phyloP scores from a whole-genome alignment of 2,329 filamentous ascomycete species.

The Epichloe gansuensis region DNA sequence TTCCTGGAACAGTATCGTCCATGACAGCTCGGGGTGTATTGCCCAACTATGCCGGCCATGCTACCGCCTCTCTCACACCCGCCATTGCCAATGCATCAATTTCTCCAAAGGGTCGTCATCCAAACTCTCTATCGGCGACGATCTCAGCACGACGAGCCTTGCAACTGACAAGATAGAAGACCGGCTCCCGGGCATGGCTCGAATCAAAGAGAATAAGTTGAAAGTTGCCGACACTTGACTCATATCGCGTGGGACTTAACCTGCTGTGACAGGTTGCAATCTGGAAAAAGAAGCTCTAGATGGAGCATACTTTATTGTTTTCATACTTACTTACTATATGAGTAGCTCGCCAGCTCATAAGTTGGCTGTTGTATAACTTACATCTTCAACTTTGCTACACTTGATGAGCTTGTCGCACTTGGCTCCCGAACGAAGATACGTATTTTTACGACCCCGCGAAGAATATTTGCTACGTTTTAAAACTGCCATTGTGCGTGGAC shows the following conservation, averaged over 20 bases:
- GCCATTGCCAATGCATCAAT: slow-evolving; percentile 27
- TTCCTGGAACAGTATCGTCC: slow-evolving; percentile 38
- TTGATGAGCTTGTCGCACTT: slow-evolving; percentile 7
- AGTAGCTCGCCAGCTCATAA: slow-evolving; percentile 11
- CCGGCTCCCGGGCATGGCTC: slow-evolving; percentile 22
- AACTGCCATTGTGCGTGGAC: not conserved
- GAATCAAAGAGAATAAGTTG: slow-evolving; percentile 5
- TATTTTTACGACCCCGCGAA: slow-evolving; percentile 2
- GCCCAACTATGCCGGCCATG: slow-evolving; percentile 40
- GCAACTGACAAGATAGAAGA: slow-evolving; percentile 31
- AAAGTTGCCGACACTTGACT: slow-evolving; percentile 1
- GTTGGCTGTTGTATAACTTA: slow-evolving; percentile 11
- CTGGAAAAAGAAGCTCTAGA: slow-evolving; percentile 12
- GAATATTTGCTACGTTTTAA: not conserved
- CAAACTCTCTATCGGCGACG: slow-evolving; percentile 16
- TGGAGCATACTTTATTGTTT: slow-evolving; percentile 20
- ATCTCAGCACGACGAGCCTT: slow-evolving; percentile 9
- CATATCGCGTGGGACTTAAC: not conserved
- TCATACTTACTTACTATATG: slow-evolving; percentile 22
- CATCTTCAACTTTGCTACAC: slow-evolving; percentile 12
- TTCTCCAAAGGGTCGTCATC: slow-evolving; percentile 18
- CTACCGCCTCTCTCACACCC: slow-evolving; percentile 37
- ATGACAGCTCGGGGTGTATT: slow-evolving; percentile 42
- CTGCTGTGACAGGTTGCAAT: not conserved
- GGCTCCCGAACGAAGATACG: not conserved